Conservation (phyloP, 2,329 filamentous ascomycete genomes). For the Ophiocordyceps camponoti-rufipedis region DNA sequence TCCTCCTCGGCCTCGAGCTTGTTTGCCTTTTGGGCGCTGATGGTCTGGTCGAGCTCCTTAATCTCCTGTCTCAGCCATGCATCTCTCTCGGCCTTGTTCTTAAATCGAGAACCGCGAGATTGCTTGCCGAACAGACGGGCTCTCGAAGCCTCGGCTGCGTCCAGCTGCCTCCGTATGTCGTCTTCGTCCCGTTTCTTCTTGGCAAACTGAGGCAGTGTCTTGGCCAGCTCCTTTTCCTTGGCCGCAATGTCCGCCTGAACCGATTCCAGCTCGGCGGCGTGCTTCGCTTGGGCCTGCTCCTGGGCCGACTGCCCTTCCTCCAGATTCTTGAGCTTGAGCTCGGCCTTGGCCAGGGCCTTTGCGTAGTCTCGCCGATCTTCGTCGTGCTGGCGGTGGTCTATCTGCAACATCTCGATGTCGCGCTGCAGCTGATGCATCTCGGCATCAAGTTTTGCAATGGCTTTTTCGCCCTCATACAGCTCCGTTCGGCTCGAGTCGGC, state of each 20-base stretch:
- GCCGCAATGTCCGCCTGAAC: constrained; percentile 57
- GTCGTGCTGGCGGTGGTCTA: constrained; percentile 76
- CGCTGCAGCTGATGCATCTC: constrained; percentile 67
- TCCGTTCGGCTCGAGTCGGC: constrained; percentile 64
- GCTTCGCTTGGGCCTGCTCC: constrained; percentile 52
- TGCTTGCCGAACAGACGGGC: constrained; percentile 83
- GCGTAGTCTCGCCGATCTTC: constrained; percentile 74
- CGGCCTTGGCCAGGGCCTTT: constrained; percentile 64
- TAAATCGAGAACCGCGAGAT: constrained; percentile 71
- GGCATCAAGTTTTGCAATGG: constrained; percentile 57
- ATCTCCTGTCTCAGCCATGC: constrained; percentile 67
- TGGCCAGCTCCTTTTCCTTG: constrained; percentile 58
- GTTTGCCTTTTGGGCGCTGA: constrained; percentile 69
- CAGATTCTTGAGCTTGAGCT: constrained; percentile 67
- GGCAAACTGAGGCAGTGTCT: constrained; percentile 61
- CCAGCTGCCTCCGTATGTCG: constrained; percentile 50
- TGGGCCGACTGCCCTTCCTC: constrained; percentile 66
- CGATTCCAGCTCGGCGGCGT: constrained; percentile 51
- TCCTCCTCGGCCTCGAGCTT: constrained; percentile 73
- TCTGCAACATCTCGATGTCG: constrained; percentile 64
- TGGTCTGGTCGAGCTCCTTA: constrained; percentile 54
- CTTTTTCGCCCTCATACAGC: constrained; percentile 62
- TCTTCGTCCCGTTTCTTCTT: constrained; percentile 56
- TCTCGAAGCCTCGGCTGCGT: constrained; percentile 55
- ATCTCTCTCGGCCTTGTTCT: constrained; percentile 76